Base-by-base conservation (phyloP, 768 basidiomycete genomes). In the Mrakia gelida region DNA sequence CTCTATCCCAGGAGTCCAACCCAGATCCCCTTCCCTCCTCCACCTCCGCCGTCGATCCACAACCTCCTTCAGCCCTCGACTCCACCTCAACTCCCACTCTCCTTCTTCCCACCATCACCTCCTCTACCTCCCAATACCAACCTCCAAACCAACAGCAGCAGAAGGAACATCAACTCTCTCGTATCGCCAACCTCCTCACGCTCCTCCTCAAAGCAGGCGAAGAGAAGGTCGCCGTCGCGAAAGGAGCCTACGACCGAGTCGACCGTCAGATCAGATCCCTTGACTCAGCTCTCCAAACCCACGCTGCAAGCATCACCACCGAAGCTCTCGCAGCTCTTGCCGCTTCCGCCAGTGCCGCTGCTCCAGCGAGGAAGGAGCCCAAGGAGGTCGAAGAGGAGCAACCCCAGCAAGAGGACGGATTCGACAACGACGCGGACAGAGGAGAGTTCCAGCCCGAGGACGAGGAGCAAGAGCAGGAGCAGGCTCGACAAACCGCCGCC, bases 181-280 rank as follows among this genome's bases (percentile, higher is more conserved):
- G 83, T 71, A 85, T 85, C 41, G 82, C 81, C 4, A 79, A 79
- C 71, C 67, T 85, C 30, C 79, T 81, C 23, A 70, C 81, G 49
- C 82, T 83, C n/a, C 79, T 85, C 11, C 79, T 84, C 13, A 28
- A 83, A 59, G 82, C 82, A n/a, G 81, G 82, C 4, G 83, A 85
- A 30, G 84, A 85, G 74, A 85, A 85, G 70, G 81, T 84, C 11
- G 84, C 84, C 4, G 79, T 85, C 21, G 84, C 84, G 23, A 79
- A 82, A 3, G 83, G 82, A n/a, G 82, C 83, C 0, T 85, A 85
- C 75, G 74, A 41, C 38, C 79, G 84, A 83, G 82, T 85, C 59
- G 84, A 85, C 63, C 80, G 84, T 38, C 84, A 84, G 79, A 83
- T 84, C 56, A 81, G 84, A n/a, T 82, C 83, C 21, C 81, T 85